Conservation (phyloP, 352 stramenopile genomes). For the Pythium plurisporium region DNA sequence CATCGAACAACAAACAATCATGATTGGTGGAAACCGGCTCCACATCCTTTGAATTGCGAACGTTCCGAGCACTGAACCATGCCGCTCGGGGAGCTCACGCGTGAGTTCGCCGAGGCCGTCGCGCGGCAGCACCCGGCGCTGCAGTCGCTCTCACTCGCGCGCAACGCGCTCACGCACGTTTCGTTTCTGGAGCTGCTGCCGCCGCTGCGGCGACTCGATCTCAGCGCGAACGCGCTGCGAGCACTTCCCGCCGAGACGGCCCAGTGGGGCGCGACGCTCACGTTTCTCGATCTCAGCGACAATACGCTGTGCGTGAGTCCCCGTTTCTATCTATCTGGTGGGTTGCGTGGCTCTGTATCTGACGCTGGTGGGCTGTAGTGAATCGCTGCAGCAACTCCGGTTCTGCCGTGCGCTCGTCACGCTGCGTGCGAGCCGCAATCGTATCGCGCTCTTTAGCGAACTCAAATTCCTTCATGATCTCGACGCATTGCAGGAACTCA, state of each 20-base stretch:
- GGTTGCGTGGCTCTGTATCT: no score
- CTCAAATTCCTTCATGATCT: slow-evolving; percentile 50
- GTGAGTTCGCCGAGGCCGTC: slow-evolving; percentile 59
- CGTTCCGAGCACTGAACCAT: slow-evolving; percentile 15
- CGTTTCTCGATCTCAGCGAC: slow-evolving; percentile 43
- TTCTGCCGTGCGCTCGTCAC: slow-evolving; percentile 28
- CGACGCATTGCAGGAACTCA: slow-evolving; percentile 33
- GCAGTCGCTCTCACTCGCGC: slow-evolving; percentile 56
- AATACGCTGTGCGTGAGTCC: slow-evolving; percentile 44
- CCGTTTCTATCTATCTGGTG: not conserved
- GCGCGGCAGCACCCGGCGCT: slow-evolving; percentile 52
- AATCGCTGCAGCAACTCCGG: slow-evolving; percentile 38
- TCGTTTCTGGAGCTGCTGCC: slow-evolving; percentile 46
- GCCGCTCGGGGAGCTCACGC: slow-evolving; percentile 50
- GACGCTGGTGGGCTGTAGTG: slow-evolving; percentile 22
- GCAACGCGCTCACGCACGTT: slow-evolving; percentile 50
- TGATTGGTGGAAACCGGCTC: slow-evolving; percentile 1
- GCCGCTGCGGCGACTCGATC: slow-evolving; percentile 46
- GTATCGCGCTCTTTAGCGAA: slow-evolving; percentile 48
- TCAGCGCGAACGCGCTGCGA: slow-evolving; percentile 50
- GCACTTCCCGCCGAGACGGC: slow-evolving; percentile 33
- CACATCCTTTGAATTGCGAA: not conserved
- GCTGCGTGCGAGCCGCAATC: slow-evolving; percentile 43
- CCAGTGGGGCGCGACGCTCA: slow-evolving; percentile 33
- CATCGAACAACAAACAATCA: no score